A percentile compares a stretch with the other conserved stretches of the same genome.
Conservation (phyloP, 192 early-diverging fungal species). For the Thoreauomyces humboldtii region DNA sequence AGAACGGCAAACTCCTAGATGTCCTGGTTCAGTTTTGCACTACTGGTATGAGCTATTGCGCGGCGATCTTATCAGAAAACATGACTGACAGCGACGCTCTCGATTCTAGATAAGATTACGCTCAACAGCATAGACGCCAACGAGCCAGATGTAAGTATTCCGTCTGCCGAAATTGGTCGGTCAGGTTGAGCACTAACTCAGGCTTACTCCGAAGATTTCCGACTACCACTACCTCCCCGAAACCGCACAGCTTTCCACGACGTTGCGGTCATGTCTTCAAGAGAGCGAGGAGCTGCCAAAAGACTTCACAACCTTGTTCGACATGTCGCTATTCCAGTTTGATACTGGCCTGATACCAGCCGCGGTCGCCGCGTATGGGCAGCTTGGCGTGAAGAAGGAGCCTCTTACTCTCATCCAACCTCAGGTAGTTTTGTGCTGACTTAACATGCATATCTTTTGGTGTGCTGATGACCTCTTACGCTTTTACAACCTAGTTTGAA, state of each 20-base stretch:
- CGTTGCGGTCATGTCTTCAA: constrained; percentile 54
- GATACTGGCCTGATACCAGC: constrained; percentile 52
- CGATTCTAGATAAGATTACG: constrained; percentile 48
- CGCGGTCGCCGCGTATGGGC: constrained; percentile 49
- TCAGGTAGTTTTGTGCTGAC: too few species aligned
- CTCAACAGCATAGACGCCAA: constrained; percentile 62
- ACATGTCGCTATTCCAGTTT: constrained; percentile 53
- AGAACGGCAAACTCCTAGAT: constrained; percentile 60
- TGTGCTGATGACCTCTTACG: too few species aligned
- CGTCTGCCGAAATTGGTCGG: neutral
- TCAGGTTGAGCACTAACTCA: neutral
- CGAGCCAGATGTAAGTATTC: constrained; percentile 57
- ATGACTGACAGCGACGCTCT: neutral
- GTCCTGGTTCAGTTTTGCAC: constrained; percentile 57
- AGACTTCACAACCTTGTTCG: constrained; percentile 63
- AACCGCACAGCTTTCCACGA: constrained; percentile 47
- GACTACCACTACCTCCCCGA: constrained; percentile 65
- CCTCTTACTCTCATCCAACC: constrained; percentile 61
- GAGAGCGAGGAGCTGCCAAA: constrained; percentile 66
- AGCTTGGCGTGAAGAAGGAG: constrained; percentile 53
- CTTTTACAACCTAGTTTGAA: constrained; percentile 47
- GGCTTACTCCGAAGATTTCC: constrained; percentile 39
- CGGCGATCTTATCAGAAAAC: neutral
- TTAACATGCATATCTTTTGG: too few species aligned
- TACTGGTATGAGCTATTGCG: constrained; percentile 19